Evolutionary conservation across 129 eudicot species (phyloP).

Genomic region (Ambrosia artemisiifolia): DNA sequence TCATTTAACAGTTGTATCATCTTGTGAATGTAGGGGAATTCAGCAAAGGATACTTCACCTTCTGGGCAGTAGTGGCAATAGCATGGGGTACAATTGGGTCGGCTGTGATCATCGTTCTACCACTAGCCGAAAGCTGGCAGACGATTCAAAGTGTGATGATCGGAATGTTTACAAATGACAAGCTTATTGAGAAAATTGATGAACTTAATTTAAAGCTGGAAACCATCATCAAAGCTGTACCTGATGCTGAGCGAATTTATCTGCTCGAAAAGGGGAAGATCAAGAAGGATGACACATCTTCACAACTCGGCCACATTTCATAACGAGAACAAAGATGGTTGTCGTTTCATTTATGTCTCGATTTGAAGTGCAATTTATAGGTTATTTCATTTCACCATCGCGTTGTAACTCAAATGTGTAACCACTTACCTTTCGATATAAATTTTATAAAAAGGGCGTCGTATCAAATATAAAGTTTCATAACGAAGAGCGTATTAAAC

Average conservation of each 20-base stretch:
- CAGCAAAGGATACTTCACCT: conserved; percentile 77
- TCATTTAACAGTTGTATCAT: not conserved
- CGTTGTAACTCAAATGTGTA: too few species aligned
- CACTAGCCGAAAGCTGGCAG: conserved; percentile 80
- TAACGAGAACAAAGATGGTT: conserved; percentile 4
- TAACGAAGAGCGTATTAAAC: too few species aligned
- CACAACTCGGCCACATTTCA: conserved; percentile 7
- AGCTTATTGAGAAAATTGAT: conserved; percentile 67
- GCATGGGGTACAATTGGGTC: conserved; percentile 98
- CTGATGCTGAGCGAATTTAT: conserved; percentile 79
- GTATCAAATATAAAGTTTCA: too few species aligned
- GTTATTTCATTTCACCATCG: not conserved
- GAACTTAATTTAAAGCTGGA: conserved; percentile 71
- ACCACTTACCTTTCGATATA: too few species aligned
- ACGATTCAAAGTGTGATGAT: conserved; percentile 55
- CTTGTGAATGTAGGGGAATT: conserved; percentile 55
- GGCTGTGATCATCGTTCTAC: conserved; percentile 74
- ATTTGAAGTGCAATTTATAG: conserved; percentile 1
- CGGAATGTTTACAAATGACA: conserved; percentile 89
- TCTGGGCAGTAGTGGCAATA: conserved; percentile 90
- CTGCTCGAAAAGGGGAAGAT: conserved; percentile 76
- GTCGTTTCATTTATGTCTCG: not conserved
- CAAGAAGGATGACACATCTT: conserved; percentile 60
- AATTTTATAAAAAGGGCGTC: too few species aligned
- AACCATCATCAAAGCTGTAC: conserved; percentile 60